Base-by-base conservation (phyloP, 202 grass and related monocot genomes). In the Panicum virgatum region DNA sequence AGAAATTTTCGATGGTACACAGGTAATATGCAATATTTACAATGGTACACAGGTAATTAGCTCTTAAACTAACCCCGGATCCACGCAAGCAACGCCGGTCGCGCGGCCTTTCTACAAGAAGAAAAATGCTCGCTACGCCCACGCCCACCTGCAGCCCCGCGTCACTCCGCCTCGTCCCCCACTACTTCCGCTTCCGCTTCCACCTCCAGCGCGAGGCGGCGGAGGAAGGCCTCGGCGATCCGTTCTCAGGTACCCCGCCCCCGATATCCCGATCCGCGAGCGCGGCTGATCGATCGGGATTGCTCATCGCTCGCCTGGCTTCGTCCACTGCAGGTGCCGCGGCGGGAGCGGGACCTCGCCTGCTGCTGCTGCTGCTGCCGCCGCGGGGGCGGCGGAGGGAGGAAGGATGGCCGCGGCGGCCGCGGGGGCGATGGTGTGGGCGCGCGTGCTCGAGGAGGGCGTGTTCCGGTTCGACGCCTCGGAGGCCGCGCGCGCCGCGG, bases 391-490 rank as follows among this genome's bases (percentile, higher is more conserved):
- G 50, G 73, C 3, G 66, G 30, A 14, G 48, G 72, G 38, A 44
- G 72, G 32, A 66, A 43, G 56, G 53, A 37, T 64, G 59, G 75
- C 25, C 73, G 80, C 46, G 34, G 38, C 22, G 37, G 26, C 60
- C 16, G 40, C 15, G 16, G 84, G 56, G 73, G 53, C 82, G 43
- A 92, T 93, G 95, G 75, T 66, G 32, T 97, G 91, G 74, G 4
- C 25, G 65, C 92, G 81, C 23, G 80, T 94, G 44, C 83, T 97
- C 18, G 92, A 89, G 84, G 81, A 86, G 15, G 92, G 94, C 4
- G 90, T 97, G 26, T 97, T 92, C 86, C 85, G 94, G 26, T 97
- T 92, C 80, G 94, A 97, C 86, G 89, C 86, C 75, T 92, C 94
- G 34, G 88, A 32, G 76, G 61, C 52, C 5, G 79, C 91, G 67